Conservation (phyloP, 1,284 basidiomycete genomes). For the Blastosporella zonata region DNA sequence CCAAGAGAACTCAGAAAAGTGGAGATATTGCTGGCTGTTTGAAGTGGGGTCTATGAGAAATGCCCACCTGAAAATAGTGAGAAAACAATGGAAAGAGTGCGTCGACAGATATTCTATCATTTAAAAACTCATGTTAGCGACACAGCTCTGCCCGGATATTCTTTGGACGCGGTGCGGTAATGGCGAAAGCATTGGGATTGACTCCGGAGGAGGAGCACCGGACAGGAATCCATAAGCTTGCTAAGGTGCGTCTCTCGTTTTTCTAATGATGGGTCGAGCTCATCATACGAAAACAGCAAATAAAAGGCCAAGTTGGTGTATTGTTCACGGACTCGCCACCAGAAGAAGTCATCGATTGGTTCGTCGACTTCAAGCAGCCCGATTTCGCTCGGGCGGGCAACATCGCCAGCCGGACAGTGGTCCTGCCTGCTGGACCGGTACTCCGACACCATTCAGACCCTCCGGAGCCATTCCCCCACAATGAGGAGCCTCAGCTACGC, state of each 20-base stretch:
- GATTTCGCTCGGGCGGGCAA: conserved; percentile 94
- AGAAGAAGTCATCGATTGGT: conserved; percentile 92
- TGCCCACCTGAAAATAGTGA: conserved; percentile 90
- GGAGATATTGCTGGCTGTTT: conserved; percentile 94
- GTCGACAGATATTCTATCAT: conserved; percentile 27
- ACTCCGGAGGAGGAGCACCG: conserved; percentile 87
- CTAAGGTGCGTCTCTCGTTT: conserved; percentile 53
- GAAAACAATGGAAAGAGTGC: conserved; percentile 91
- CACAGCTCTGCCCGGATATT: conserved; percentile 85
- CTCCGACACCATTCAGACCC: conserved; percentile 72
- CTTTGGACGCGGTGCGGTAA: conserved; percentile 89
- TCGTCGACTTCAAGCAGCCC: conserved; percentile 83
- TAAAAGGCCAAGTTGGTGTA: conserved; percentile 91
- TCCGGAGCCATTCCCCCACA: conserved; percentile 89
- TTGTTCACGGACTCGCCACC: conserved; percentile 90
- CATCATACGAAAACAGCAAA: conserved; percentile 50
- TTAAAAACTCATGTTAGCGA: conserved; percentile 1
- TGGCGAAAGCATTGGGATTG: conserved; percentile 94
- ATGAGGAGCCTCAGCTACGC: conserved; percentile 94
- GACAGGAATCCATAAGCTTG: conserved; percentile 77
- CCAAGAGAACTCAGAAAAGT: conserved; percentile 79
- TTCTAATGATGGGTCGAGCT: conserved; percentile 2
- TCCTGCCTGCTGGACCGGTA: conserved; percentile 73
- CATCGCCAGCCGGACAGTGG: conserved; percentile 70
- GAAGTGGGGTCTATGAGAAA: conserved; percentile 95